Evolutionary conservation across 2,329 filamentous ascomycete genomes (phyloP), one percentile per base, ranked within the genome.

Genomic region (Onygenales sp.): DNA sequence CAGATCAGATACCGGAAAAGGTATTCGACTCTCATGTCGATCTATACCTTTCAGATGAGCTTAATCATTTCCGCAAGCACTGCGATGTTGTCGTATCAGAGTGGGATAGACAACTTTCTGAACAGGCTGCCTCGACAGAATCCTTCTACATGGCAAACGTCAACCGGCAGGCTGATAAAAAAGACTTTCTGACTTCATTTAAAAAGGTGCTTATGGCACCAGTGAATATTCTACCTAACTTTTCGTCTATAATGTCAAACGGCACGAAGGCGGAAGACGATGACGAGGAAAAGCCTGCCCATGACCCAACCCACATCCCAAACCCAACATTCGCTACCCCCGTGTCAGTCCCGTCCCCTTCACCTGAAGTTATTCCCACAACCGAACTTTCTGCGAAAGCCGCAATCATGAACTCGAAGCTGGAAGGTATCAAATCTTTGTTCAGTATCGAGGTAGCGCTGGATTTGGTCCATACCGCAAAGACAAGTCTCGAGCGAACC

Each of bases 151-250:
- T 97, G 92, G 87, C 86, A 27, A 96, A 90, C 66, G 83, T 97
- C 64, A 96, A 92, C 66, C 82, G 93, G 31, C 90, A 95, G 67
- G 93, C 90, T 1, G 93, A 94, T 58, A 98, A 98, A 72, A 89
- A 90, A 60, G 93, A 98, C 67, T 98, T 98, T 63, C 68, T 98
- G 57, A 93, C 85, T 45, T 95, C 91, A 0, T 98, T 98, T 77
- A 96, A 90, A 66, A 97, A 97, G 69, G 93, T 98, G 7, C 88
- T 98, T 59, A 96, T 98, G 91, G 94, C 95, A 84, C 93, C 93
- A 2, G 92, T 98, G 48, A 95, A 89, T 51, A 92, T 90, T 7
- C 75, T 97, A 3, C 88, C 89, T 1, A 84, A 80, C 46, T 81
- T 89, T 58, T 75, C 80, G 5, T 73, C 81, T 75, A n/a, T 78